Evolutionary conservation across 2,329 filamentous ascomycete species (phyloP), one percentile per base, ranked within the genome.

Genomic region (Pyrenophora seminiperda): DNA sequence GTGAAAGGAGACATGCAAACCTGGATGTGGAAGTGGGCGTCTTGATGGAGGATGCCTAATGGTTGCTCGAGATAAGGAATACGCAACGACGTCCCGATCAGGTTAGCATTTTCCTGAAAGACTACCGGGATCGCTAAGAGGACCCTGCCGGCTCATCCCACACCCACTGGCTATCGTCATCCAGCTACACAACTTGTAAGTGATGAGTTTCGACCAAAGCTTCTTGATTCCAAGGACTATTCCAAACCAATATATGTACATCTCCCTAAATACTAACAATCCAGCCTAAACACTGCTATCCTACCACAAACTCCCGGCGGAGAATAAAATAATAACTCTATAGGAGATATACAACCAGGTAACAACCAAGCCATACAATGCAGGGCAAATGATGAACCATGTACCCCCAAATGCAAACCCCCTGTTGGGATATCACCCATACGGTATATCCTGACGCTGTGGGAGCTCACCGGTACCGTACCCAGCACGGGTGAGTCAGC

Each of bases 301-400:
- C 15, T 11, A 15, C 15, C 6, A 38, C 34, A 38, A 38, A 38
- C 7, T 24, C 34, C 18, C 34, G 9, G 34, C 34, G 34, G 34
- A 38, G 34, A 33, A 34, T 18, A 18, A 10, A 15, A 13, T 14
- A 34, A 19, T 15, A 34, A 34, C 14, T 18, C 32, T 18, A 18
- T 34, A n/a, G 3, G 32, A 7, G 32, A 34, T 34, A 14, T 34
- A 34, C 32, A n/a, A 18, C 32, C n/a, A 62, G 59, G 24, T 27
- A 27, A 27, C 24, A 27, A 27, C 24, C 7, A 27, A 27, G 24
- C 24, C 24, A 27, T 27, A 11, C 13, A 27, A 27, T 27, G 24
- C 24, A 27, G 24, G 24, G 24, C 24, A 27, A 27, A 27, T 11
- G 5, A 27, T 27, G 9, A 10, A 27, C 24, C 24, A 9, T 27